Conservation (phyloP, 2,329 filamentous ascomycete genomes). For the Neopestalotiopsis clavispora region DNA sequence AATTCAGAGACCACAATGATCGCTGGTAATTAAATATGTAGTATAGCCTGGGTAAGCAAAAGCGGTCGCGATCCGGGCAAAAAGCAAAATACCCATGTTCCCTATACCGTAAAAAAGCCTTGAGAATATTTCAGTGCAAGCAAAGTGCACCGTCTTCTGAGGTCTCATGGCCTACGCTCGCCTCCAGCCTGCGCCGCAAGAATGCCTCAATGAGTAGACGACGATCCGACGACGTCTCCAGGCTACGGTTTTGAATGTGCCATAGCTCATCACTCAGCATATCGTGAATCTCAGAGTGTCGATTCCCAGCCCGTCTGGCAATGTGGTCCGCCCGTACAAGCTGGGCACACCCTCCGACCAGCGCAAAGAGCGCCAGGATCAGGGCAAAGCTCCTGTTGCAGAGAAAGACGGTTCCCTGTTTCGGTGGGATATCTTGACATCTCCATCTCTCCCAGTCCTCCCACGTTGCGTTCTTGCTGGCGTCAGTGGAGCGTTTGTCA, state of each 20-base stretch:
- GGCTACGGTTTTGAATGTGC: not conserved
- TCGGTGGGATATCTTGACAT: not conserved
- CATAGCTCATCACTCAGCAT: not conserved
- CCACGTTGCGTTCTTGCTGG: not conserved
- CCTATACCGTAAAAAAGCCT: too few relatives aligned
- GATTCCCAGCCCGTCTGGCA: not conserved
- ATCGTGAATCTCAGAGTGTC: not conserved
- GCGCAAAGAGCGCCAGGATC: not conserved
- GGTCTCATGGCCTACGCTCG: not conserved
- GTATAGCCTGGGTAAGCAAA: too few relatives aligned
- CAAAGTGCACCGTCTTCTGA: not conserved
- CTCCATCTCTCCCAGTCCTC: not conserved
- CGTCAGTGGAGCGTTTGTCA: not conserved
- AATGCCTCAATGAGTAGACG: not conserved
- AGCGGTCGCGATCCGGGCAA: too few relatives aligned
- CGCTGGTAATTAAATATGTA: too few relatives aligned
- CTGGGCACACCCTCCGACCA: not conserved
- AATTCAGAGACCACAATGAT: too few relatives aligned
- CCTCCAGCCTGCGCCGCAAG: not conserved
- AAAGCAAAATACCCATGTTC: too few relatives aligned
- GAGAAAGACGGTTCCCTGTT: not conserved
- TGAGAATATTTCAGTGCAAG: too few relatives aligned
- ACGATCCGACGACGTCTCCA: not conserved
- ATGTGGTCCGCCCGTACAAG: not conserved
- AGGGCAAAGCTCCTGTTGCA: not conserved